Evolutionary conservation across 2,329 filamentous ascomycete genomes (phyloP), one percentile per base, ranked within the genome.

Genomic region (Coleophoma cylindrospora): DNA sequence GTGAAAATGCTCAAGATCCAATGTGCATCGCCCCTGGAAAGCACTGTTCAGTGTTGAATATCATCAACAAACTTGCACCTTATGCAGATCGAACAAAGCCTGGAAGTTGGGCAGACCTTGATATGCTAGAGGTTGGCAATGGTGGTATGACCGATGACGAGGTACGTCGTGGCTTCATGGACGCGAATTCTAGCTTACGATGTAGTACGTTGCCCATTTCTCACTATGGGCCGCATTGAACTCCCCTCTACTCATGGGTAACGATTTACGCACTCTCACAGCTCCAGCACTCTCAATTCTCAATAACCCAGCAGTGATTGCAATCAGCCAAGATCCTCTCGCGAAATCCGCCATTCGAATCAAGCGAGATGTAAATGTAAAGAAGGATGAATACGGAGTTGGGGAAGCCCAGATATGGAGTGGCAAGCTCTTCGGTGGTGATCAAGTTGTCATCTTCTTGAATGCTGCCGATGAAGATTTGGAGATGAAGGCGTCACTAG

Each of bases 361-460:
- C n/a, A 36, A 45, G 32, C 48, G 49, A 22, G 71, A 72, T 27
- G 72, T 76, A 49, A 67, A 71, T 17, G 51, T 54, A 4, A 40
- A 47, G 2, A 67, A 71, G n/a, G 57, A 67, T 27, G 66, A 71
- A 47, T 64, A 64, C 14, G 72, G 73, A 47, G 61, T 66, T 40
- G 70, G 67, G 47, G 73, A 76, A 53, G 71, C 73, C 46, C 69
- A 73, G 37, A 62, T 79, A 41, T 80, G 73, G 74, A 70, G 67
- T 7, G 73, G 75, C 12, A 50, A 53, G 4, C 61, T 79, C 6
- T 27, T 76, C 51, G 66, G 70, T 15, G 64, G 55, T 19, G 61
- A 64, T 45, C 51, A 73, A 21, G 67, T 78, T 12, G 69, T 74
- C 3, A 66, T 78, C 10, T 61, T 64, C 21, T 43, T 80, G 51